Percentiles rank a stretch among this genome's conserved stretches.
Evolutionary conservation across 2,329 filamentous ascomycete species (phyloP).

Genomic region (Tolypocladium pustulatum): DNA sequence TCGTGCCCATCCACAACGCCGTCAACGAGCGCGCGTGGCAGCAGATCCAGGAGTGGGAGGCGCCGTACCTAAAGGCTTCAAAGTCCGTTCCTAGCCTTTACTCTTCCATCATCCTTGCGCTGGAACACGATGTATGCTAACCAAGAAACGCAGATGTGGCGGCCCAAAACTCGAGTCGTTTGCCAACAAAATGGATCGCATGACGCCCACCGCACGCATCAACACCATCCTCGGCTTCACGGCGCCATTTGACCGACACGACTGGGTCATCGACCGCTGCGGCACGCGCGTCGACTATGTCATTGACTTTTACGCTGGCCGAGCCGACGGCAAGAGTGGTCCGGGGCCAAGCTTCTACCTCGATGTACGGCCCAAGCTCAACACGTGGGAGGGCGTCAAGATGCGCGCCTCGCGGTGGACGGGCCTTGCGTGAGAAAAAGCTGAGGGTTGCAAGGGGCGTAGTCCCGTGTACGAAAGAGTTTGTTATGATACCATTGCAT

Average conservation of each 20-base stretch:
- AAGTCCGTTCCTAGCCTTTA: conserved; percentile 30
- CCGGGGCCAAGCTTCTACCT: conserved; percentile 51
- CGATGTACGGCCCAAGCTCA: conserved; percentile 58
- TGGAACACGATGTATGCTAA: neutral
- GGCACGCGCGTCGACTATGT: conserved; percentile 82
- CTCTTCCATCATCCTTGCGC: neutral
- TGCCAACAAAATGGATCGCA: conserved; percentile 53
- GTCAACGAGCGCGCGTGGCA: conserved; percentile 95
- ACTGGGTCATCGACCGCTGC: conserved; percentile 94
- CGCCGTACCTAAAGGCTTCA: conserved; percentile 47
- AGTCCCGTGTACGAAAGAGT: neutral
- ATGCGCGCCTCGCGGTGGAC: conserved; percentile 47
- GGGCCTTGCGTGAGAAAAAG: conserved; percentile 32
- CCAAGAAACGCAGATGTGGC: conserved; percentile 34
- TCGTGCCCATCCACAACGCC: conserved; percentile 96
- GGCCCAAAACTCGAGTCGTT: conserved; percentile 81
- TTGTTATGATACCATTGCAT: neutral
- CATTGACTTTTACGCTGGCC: conserved; percentile 92
- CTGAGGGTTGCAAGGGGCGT: neutral
- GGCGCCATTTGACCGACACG: conserved; percentile 87
- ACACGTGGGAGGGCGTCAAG: conserved; percentile 56
- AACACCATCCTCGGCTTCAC: conserved; percentile 84
- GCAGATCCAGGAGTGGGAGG: conserved; percentile 86
- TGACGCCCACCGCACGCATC: conserved; percentile 75
- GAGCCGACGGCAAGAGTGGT: conserved; percentile 21